Percentiles rank a stretch among this genome's conserved stretches.
Evolutionary conservation across 1,284 basidiomycete species (phyloP).

Genomic region (Pyrrhoderma lamaoense): DNA sequence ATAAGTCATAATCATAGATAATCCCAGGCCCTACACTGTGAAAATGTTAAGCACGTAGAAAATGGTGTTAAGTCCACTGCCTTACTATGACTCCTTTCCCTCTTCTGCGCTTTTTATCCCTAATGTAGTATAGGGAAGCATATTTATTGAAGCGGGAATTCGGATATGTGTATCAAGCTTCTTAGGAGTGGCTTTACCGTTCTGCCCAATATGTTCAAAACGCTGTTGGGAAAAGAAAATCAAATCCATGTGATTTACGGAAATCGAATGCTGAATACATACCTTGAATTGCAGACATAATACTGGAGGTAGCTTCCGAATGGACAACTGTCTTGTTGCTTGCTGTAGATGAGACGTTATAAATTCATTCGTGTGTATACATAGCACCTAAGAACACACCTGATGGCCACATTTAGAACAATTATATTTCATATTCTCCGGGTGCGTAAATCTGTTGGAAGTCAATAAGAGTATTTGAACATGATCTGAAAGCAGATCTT

Average conservation of each 20-base stretch:
- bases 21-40: constrained; percentile 46
- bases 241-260: constrained; percentile 3
- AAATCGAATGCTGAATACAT: constrained; percentile 2
- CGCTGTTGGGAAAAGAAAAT: constrained; percentile 43
- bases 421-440: constrained; percentile 71
- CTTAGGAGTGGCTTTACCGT: constrained; percentile 55
- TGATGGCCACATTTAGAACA: constrained; percentile 57
- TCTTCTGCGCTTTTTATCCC: constrained; percentile 41
- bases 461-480: background rate
- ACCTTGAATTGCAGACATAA: constrained; percentile 96
- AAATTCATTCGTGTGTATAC: background rate
- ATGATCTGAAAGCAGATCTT: no score
- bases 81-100: constrained; percentile 26
- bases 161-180: constrained; percentile 85
- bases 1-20: constrained; percentile 88
- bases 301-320: constrained; percentile 83
- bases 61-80: background rate
- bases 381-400: background rate
- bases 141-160: constrained; percentile 81
- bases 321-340: constrained; percentile 78
- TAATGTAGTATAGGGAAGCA: constrained; percentile 79
- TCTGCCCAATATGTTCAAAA: constrained; percentile 75
- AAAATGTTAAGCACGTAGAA: background rate
- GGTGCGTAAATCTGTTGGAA: constrained; percentile 76
- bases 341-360: constrained; percentile 34